These are phyloP conservation scores for Leccinum subtestaceum DNA, from an alignment of 768 basidiomycete species.

Conservation along the genomic window DNA sequence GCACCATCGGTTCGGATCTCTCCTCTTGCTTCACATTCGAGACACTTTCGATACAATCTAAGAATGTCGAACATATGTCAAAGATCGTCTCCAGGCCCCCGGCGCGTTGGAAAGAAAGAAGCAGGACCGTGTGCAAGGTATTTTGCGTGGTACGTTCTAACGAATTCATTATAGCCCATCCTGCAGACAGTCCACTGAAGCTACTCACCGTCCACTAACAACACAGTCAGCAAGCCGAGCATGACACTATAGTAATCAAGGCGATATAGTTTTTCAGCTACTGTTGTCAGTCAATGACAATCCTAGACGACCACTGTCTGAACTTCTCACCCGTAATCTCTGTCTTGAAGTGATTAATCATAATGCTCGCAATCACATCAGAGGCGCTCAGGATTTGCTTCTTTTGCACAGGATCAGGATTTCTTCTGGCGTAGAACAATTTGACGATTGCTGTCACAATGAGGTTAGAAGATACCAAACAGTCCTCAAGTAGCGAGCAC, in stretches of 20 bases:
- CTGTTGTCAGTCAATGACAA: conserved; percentile 7
- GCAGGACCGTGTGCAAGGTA: conserved; percentile 78
- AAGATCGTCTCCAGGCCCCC: conserved; percentile 73
- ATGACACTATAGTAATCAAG: conserved; percentile 55
- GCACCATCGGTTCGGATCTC: conserved; percentile 53
- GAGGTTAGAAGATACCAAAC: conserved; percentile 11
- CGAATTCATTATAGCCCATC: conserved; percentile 2
- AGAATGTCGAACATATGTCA: conserved; percentile 52
- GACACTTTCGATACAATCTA: conserved; percentile 54
- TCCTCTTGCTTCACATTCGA: conserved; percentile 50
- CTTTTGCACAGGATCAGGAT: conserved; percentile 69
- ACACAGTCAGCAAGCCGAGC: conserved; percentile 47
- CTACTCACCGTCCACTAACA: conserved; percentile 56
- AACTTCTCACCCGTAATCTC: conserved; percentile 48
- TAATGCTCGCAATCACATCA: conserved; percentile 62
- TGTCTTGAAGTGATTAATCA: conserved; percentile 65
- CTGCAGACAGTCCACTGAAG: background rate
- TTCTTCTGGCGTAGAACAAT: conserved; percentile 79
- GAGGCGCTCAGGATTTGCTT: conserved; percentile 75
- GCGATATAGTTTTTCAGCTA: conserved; percentile 41
- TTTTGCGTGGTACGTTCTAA: conserved; percentile 74
- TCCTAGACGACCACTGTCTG: conserved; percentile 10
- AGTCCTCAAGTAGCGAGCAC: conserved; percentile 13
- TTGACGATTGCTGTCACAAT: conserved; percentile 69
- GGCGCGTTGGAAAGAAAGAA: conserved; percentile 67